Base-by-base conservation (phyloP, 1,284 basidiomycete species). In the Tremellales sp. region DNA sequence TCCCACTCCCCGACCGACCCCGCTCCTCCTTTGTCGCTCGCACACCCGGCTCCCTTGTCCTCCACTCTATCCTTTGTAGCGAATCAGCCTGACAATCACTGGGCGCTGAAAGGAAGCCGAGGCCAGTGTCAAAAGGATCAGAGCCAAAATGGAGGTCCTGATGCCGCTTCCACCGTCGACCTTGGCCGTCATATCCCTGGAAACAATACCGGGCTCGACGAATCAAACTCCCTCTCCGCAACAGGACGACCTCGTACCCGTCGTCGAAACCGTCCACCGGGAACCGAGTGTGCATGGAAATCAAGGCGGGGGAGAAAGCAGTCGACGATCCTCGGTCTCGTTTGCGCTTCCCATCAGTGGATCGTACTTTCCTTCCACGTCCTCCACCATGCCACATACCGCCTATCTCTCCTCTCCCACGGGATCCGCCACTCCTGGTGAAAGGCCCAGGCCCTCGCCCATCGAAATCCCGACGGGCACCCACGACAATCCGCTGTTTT, bases 401-500 rank as follows among this genome's bases (percentile, higher is more conserved):
- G 33, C 51, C 13, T 14, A 27, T 40, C 2, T 22, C 40, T 39
- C 44, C 16, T 41, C 34, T 28, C 42, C 57, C 9, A 54, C 58
- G 2, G 49, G 53, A 7, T 35, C 45, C 1, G 45, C 40, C 22
- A 58, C 61, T 22, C 56, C 63, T 10, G 43, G 47, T 9, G 56
- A 59, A 16, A 43, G 62, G 33, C 57, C 56, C 56, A 58, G 4
- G 33, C 57, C 21, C 43, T 36, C 56, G 4, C 34, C n/a, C 22
- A 44, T 68, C n/a, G 49, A 41, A 13, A 66, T 68, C 6, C 65
- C 65, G 3, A 27, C 40, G 0, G 54, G 45, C 8, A 60, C 60
- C 1, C 58, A 54, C 2, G 61, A 65, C 26, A 56, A 65, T 8
- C 66, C 66, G 0, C 44, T 64, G 9, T 68, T 68, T 51, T 66